A percentile compares a stretch with the other conserved stretches of the same genome.
phyloP scores from a whole-genome alignment of 768 basidiomycete genomes.

The Pulveroboletus sp. region DNA sequence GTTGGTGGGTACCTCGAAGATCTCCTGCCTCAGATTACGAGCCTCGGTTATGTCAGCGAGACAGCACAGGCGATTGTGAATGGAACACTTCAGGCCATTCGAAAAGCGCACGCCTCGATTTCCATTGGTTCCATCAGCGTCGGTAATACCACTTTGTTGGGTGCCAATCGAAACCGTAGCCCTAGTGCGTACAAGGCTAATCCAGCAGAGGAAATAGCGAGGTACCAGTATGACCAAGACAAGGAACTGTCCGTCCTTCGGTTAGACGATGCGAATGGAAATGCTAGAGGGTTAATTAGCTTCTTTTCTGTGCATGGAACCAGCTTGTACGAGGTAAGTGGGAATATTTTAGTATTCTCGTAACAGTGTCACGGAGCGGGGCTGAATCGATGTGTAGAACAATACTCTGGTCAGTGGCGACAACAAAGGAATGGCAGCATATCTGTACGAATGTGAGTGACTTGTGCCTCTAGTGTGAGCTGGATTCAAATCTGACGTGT shows the following conservation, averaged over 20 bases:
- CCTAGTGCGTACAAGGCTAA: constrained; percentile 78
- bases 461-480: not conserved
- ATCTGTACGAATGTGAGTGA: constrained; percentile 64
- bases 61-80: constrained; percentile 70
- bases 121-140: constrained; percentile 56
- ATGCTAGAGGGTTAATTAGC: constrained; percentile 63
- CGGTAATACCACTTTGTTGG: constrained; percentile 67
- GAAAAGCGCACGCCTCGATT: constrained; percentile 62
- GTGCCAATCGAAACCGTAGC: constrained; percentile 72
- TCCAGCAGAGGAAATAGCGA: constrained; percentile 63
- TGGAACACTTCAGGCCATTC: constrained; percentile 67
- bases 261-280: constrained; percentile 58
- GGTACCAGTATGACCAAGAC: constrained; percentile 70
- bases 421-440: constrained; percentile 87
- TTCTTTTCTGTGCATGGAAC: constrained; percentile 83
- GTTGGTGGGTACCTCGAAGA: constrained; percentile 81
- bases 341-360: not conserved
- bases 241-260: constrained; percentile 68
- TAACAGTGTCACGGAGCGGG: not conserved
- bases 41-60: constrained; percentile 69
- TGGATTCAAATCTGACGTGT: not conserved
- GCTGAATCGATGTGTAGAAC: constrained; percentile 44
- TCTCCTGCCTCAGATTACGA: constrained; percentile 72
- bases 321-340: constrained; percentile 64
- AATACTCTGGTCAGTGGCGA: constrained; percentile 79